A percentile compares a stretch with the other conserved stretches of the same genome.
Conservation (phyloP, 768 basidiomycete species). For the Termitomyces sp. region DNA sequence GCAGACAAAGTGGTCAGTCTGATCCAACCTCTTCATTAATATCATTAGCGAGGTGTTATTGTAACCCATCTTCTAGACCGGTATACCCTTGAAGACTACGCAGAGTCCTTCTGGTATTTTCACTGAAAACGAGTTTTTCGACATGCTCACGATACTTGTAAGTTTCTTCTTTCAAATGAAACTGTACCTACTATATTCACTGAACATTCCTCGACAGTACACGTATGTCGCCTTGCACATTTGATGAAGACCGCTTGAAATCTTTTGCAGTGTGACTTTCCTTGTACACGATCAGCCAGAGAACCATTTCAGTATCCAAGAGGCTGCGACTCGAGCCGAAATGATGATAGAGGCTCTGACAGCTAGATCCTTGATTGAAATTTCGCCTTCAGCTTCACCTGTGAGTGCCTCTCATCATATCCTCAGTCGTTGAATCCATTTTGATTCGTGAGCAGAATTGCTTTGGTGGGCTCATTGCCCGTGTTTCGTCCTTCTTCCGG, state of each 20-base stretch:
- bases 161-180: constrained; percentile 6
- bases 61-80: constrained; percentile 24
- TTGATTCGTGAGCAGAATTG: constrained; percentile 2
- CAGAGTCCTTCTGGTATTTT: constrained; percentile 36
- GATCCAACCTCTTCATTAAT: neutral
- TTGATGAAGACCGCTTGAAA: neutral
- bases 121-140: constrained; percentile 43
- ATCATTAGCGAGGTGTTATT: neutral
- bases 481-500: constrained; percentile 4
- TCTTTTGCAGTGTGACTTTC: constrained; percentile 17
- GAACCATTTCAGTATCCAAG: constrained; percentile 25
- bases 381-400: constrained; percentile 20
- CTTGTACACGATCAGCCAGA: constrained; percentile 27
- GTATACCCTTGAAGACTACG: constrained; percentile 42
- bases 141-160: constrained; percentile 34
- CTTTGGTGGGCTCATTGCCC: constrained; percentile 2
- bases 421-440: neutral
- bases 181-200: neutral
- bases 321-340: constrained; percentile 23
- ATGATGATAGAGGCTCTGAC: constrained; percentile 25
- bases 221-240: neutral
- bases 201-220: constrained; percentile 2
- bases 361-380: constrained; percentile 24
- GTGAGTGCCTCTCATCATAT: constrained; percentile 16
- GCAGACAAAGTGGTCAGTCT: constrained; percentile 30